Evolutionary conservation across 140 eudicot genomes (phyloP).

Genomic region (Flaveria floridana): DNA sequence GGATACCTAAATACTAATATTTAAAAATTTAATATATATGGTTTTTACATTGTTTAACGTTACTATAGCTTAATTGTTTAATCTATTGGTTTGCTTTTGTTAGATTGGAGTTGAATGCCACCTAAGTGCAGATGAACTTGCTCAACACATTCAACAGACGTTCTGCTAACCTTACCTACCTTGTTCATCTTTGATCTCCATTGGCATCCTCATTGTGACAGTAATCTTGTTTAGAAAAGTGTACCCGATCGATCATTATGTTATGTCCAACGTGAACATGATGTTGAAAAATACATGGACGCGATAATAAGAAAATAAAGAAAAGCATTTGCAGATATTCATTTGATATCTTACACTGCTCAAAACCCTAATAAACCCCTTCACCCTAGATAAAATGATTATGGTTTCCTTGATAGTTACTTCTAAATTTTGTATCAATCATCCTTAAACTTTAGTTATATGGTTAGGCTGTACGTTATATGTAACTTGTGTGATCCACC

Average conservation of each 20-base stretch:
- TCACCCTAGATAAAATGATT: background rate
- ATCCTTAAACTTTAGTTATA: conserved; percentile 5
- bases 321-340: background rate
- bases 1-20: background rate
- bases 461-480: no score
- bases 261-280: background rate
- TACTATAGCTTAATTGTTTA: background rate
- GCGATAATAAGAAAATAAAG: no score
- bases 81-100: conserved; percentile 21
- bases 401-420: conserved; percentile 1
- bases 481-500: no score
- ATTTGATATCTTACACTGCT: no score
- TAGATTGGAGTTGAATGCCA: conserved; percentile 93
- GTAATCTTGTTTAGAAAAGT: background rate
- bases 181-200: background rate
- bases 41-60: background rate
- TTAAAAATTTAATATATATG: background rate
- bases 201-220: background rate
- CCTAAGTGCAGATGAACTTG: conserved; percentile 86
- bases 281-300: background rate
- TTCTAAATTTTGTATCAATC: conserved; percentile 1
- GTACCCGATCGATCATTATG: background rate
- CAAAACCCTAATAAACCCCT: conserved; percentile 6
- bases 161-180: conserved; percentile 44
- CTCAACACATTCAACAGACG: conserved; percentile 82